Evolutionary conservation across 2,329 filamentous ascomycete genomes (phyloP).

Genomic region (Orbilia oligospora): DNA sequence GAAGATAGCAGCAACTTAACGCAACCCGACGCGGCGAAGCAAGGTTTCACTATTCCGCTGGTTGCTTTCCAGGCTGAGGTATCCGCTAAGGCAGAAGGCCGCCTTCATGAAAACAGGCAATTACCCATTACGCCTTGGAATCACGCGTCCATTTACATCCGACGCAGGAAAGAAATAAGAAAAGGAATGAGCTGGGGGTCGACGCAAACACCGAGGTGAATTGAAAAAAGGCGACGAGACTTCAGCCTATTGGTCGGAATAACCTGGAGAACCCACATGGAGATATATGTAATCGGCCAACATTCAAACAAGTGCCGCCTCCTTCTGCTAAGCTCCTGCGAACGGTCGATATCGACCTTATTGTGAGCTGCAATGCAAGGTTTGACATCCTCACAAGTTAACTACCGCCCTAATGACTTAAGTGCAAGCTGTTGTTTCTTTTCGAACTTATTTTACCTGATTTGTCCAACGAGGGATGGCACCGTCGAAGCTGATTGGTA

Average conservation of each 20-base stretch:
- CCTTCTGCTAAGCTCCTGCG: constrained; percentile 34
- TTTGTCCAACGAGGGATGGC: constrained; percentile 45
- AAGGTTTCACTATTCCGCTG: constrained; percentile 54
- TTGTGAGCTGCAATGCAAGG: constrained; percentile 48
- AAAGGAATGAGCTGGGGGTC: constrained; percentile 26
- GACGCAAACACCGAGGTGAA: constrained; percentile 17
- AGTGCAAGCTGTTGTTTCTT: constrained; percentile 30
- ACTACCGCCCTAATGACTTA: constrained; percentile 20
- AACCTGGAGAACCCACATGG: constrained; percentile 43
- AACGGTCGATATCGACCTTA: constrained; percentile 15
- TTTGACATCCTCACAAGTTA: constrained; percentile 41
- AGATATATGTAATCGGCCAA: constrained; percentile 38
- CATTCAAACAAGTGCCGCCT: constrained; percentile 52
- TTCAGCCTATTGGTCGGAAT: constrained; percentile 54
- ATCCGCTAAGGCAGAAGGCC: constrained; percentile 33
- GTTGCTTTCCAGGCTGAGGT: constrained; percentile 37
- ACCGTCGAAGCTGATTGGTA: constrained; percentile 51
- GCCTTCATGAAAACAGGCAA: constrained; percentile 29
- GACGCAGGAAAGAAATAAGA: constrained; percentile 48
- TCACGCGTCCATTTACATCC: constrained; percentile 59
- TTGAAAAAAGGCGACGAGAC: constrained; percentile 24
- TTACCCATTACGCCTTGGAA: constrained; percentile 55
- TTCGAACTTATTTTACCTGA: constrained; percentile 45
- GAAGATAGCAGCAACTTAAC: constrained; percentile 53
- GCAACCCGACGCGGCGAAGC: constrained; percentile 61